Evolutionary conservation across 179 eudicot genomes (phyloP).

Genomic region (Vitellaria paradoxa): DNA sequence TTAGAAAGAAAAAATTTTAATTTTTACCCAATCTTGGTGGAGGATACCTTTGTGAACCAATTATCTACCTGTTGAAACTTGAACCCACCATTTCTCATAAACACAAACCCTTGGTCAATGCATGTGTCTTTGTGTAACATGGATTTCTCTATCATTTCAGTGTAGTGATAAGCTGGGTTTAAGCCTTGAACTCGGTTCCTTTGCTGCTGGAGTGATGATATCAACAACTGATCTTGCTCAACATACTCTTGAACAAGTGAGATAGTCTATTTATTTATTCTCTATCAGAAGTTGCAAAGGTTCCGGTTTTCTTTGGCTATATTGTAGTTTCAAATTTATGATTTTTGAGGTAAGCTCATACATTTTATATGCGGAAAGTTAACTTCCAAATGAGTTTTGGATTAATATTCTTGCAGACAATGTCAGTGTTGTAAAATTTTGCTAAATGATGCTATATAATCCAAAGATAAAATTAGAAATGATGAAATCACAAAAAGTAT

Average conservation of each 20-base stretch:
- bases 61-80: no score
- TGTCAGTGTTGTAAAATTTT: background rate
- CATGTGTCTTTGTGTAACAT: background rate
- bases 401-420: no score
- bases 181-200: constrained; percentile 89
- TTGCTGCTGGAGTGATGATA: constrained; percentile 99
- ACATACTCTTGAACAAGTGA: constrained; percentile 92
- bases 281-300: constrained; percentile 14
- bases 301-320: background rate
- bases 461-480: background rate
- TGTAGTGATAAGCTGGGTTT: no score
- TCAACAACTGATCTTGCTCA: constrained; percentile 91
- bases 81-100: background rate
- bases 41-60: background rate
- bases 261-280: constrained; percentile 13
- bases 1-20: background rate
- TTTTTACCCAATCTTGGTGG: no score
- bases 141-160: no score
- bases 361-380: no score
- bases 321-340: background rate
- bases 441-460: no score
- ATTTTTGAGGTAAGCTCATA: background rate
- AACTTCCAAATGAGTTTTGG: no score
- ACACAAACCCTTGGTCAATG: background rate
- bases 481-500: background rate